These are phyloP conservation scores for Sugiyamaella marilandica DNA, from an alignment of 805 yeast genomes.

Conservation along the genomic window DNA sequence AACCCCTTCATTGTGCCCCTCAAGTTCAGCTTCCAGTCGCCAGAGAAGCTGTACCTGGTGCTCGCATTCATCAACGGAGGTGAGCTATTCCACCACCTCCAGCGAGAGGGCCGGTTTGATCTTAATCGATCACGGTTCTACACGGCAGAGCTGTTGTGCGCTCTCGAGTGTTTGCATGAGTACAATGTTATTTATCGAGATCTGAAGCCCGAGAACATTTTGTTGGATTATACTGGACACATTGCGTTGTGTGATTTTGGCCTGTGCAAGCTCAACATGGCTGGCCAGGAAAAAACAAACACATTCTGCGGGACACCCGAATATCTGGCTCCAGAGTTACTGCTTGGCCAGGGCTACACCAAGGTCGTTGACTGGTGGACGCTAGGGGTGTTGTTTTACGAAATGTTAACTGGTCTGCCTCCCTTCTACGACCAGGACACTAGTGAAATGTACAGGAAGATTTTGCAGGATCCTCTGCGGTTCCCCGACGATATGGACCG, in stretches of 20 bases:
- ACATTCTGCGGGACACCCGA: slow-evolving; percentile 99
- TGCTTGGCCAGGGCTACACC: slow-evolving; percentile 90
- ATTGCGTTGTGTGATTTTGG: slow-evolving; percentile 98
- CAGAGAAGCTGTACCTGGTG: slow-evolving; percentile 88
- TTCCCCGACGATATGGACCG: slow-evolving; percentile 86
- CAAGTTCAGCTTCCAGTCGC: slow-evolving; percentile 94
- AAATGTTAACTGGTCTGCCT: slow-evolving; percentile 95
- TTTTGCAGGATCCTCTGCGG: slow-evolving; percentile 78
- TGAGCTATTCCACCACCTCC: slow-evolving; percentile 90
- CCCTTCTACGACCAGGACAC: slow-evolving; percentile 96
- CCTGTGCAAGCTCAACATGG: slow-evolving; percentile 91
- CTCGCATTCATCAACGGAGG: slow-evolving; percentile 95
- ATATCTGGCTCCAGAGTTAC: slow-evolving; percentile 90
- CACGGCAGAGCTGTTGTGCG: slow-evolving; percentile 89
- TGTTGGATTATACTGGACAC: slow-evolving; percentile 94
- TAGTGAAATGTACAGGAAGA: slow-evolving; percentile 89
- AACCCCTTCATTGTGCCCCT: slow-evolving; percentile 96
- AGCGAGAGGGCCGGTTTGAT: slow-evolving; percentile 82
- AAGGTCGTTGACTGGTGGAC: slow-evolving; percentile 99
- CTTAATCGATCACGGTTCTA: slow-evolving; percentile 87
- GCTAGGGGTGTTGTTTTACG: slow-evolving; percentile 85
- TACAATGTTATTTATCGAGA: slow-evolving; percentile 93
- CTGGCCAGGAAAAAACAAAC: slow-evolving; percentile 72
- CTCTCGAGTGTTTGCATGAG: slow-evolving; percentile 86
- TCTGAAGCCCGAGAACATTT: slow-evolving; percentile 91